phyloP scores from a whole-genome alignment of 2,329 filamentous ascomycete species.

The Diaporthe sp. region DNA sequence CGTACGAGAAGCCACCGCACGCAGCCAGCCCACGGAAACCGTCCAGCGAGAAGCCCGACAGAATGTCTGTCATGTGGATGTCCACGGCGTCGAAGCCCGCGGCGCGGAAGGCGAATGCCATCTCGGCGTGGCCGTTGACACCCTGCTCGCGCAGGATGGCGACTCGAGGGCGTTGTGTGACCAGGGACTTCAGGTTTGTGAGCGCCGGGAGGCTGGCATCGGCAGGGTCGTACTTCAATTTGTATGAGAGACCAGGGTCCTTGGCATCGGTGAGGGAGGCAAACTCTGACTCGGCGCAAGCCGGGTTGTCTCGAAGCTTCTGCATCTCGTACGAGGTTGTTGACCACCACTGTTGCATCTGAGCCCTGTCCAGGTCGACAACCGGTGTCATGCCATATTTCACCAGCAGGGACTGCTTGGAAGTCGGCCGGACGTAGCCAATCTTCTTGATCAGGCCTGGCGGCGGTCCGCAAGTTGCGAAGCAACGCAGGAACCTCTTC shows the following conservation, averaged over 20 bases:
- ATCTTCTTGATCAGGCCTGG: conserved; percentile 86
- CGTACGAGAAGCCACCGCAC: conserved; percentile 98
- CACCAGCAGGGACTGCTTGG: conserved; percentile 83
- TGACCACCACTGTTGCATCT: conserved; percentile 90
- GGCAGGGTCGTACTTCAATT: conserved; percentile 82
- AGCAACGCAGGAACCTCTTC: conserved; percentile 87
- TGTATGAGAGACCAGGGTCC: conserved; percentile 88
- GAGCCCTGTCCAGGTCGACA: conserved; percentile 75
- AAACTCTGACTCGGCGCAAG: conserved; percentile 87
- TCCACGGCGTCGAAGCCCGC: conserved; percentile 94
- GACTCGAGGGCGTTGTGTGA: conserved; percentile 77
- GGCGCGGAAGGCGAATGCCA: conserved; percentile 94
- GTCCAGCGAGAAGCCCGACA: conserved; percentile 81
- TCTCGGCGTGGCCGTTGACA: conserved; percentile 95
- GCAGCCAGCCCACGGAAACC: conserved; percentile 91
- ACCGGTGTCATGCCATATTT: conserved; percentile 78
- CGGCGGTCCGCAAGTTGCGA: conserved; percentile 89
- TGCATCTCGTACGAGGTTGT: conserved; percentile 93
- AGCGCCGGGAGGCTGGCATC: conserved; percentile 81
- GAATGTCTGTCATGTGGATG: conserved; percentile 96
- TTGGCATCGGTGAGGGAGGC: conserved; percentile 78
- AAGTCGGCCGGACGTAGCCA: conserved; percentile 76
- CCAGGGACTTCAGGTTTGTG: conserved; percentile 67
- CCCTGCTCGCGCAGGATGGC: conserved; percentile 96
- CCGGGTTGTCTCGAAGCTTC: conserved; percentile 87